Evolutionary conservation across 106 monocot genomes (phyloP), one percentile per base, ranked within the genome.

Genomic region (Dioscorea zingiberensis): DNA sequence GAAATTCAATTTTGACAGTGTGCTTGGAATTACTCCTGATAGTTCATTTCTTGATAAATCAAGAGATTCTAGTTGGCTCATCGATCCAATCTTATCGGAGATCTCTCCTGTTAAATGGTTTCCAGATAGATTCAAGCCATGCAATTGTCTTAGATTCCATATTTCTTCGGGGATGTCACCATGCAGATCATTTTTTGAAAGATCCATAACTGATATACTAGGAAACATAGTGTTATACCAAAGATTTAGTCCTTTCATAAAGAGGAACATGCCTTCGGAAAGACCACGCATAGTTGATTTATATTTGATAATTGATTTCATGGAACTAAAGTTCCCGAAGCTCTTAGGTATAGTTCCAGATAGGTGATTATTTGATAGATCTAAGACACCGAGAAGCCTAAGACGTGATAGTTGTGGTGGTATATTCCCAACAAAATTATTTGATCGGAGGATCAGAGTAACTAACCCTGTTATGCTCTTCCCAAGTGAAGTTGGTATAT

Each of bases 11-110:
- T 58, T 30, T 2, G n/a, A 25, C 57, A 69, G 4, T 7, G 56
- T 69, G 11, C 7, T 3, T 38, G 68, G 68, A 44, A 69, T 69
- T 45, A 3, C 21, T 5, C 68, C 68, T 13, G 55, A 44, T 8
- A 69, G 68, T n/a, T 69, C 5, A 32, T 69, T 69, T 29, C 21
- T 22, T 57, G 68, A 69, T 53, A 69, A 55, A 23, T 69, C 68
- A 11, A 69, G 68, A n/a, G 55, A 56, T 10, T 57, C 12, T 56
- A 69, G 7, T 7, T 38, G 30, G 7, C 13, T 19, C 28, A 69
- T 12, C 13, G 5, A 18, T 12, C 68, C 53, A 27, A 69, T 55
- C 9, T 45, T 55, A n/a, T 32, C 29, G 0, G 56, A 17, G 26
- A 69, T 69, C 15, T 14, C 44, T 69, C 68, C 68, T 17, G 32